Conservation (phyloP, 805 yeast genomes). For the Metschnikowia reukaufii region DNA sequence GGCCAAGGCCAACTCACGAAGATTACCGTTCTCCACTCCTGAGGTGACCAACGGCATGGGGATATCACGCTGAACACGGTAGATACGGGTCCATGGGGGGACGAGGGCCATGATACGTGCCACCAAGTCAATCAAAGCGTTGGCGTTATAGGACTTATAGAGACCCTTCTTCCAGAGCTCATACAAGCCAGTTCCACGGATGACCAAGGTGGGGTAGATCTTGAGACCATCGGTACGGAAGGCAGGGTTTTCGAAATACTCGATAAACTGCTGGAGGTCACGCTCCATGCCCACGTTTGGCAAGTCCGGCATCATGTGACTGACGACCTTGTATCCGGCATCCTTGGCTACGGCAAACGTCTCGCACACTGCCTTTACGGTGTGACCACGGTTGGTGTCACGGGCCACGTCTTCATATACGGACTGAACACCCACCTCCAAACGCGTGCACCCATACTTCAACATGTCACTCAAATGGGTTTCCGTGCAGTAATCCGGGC, state of each 20-base stretch:
- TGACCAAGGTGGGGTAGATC: constrained; percentile 92
- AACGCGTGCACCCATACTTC: constrained; percentile 92
- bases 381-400: constrained; percentile 97
- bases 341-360: constrained; percentile 96
- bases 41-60: constrained; percentile 98
- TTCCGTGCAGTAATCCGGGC: constrained; percentile 97
- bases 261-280: constrained; percentile 92
- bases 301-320: constrained; percentile 99
- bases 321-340: constrained; percentile 95
- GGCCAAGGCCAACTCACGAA: constrained; percentile 92
- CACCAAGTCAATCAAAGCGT: constrained; percentile 88
- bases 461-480: constrained; percentile 95
- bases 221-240: constrained; percentile 97
- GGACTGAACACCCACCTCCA: constrained; percentile 96
- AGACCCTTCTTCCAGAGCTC: constrained; percentile 97
- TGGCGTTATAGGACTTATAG: constrained; percentile 92
- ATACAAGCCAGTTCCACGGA: constrained; percentile 95
- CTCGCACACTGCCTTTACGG: constrained; percentile 93
- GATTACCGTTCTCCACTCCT: constrained; percentile 96
- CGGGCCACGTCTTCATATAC: constrained; percentile 98
- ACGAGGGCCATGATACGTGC: constrained; percentile 95
- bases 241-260: constrained; percentile 94
- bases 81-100: constrained; percentile 99
- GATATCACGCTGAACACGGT: constrained; percentile 97
- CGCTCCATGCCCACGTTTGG: constrained; percentile 99